Evolutionary conservation across 176 grass and related monocot genomes (phyloP), one percentile per base, ranked within the genome.

Genomic region (Secale cereale): DNA sequence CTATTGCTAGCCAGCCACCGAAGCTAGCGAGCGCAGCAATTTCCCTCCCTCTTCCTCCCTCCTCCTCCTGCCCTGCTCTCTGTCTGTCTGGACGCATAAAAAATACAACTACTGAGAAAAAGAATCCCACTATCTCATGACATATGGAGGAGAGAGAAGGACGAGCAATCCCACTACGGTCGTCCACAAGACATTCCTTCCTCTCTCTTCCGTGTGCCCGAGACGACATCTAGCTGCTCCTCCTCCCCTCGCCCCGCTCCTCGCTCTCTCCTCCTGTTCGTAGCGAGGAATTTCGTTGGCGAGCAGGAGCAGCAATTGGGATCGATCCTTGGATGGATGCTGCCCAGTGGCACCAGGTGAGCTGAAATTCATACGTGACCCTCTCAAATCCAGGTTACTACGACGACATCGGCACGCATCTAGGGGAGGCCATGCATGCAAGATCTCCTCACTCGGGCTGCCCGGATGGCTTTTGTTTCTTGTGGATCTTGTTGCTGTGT

Each of bases 281-380:
- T 70, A 78, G 64, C 16, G 25, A 59, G 74, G 65, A 87, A 67
- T 83, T 62, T 59, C 15, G 61, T 66, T n/a, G 65, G 59, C 37
- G 45, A 52, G 48, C 46, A 17, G 1, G 59, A 83, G 56, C 65
- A 68, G 67, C 50, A 73, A 74, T 85, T 87, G 70, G 57, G 86
- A 75, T 70, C 77, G 61, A 91, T 71, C 76, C 75, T 89, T 92
- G 90, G 84, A 97, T 97, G 94, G 94, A 97, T 79, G 79, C 94
- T 17, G 86, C 90, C 54, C 92, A 89, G 83, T 97, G 94, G 94
- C 88, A 86, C 50, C 94, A 97, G 92, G 93, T 94, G 81, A 89
- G 30, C 56, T 84, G 15, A 50, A 43, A 4, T 54, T 20, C 50
- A 74, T 16, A 8, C 23, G 22, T 70, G 36, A 43, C 59, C 70